Evolutionary conservation across 768 basidiomycete genomes (phyloP), one percentile per base, ranked within the genome.

Genomic region (Suillus lakei): DNA sequence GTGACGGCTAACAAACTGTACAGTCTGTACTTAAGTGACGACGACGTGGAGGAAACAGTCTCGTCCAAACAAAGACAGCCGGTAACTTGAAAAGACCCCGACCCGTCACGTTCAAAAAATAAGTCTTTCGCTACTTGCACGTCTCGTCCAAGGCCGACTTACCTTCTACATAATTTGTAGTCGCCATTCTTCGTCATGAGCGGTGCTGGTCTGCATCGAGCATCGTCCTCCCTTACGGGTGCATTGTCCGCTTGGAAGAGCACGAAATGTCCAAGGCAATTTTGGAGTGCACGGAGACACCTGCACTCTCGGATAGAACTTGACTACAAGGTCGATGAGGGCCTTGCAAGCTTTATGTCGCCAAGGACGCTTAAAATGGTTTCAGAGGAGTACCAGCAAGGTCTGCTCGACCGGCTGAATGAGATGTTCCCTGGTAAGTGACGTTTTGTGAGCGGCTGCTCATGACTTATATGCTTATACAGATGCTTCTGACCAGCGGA

Each of bases 341-440:
- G 95, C 23, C 80, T 96, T 38, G 91, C 91, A 53, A 80, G 88
- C 26, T 97, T 97, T 75, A 80, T 96, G 71, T 87, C 91, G 1
- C 88, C 92, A 26, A 70, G 74, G n/a, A 91, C 91, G 1, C 83
- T 96, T 64, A 86, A 85, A 67, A 84, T 85, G 65, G 81, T 95
- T 58, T 90, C 90, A 4, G 82, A 88, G 58, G 95, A 96, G 71
- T 98, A 92, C 78, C 95, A 96, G 74, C 84, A 92, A 66, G 95
- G 95, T 10, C 82, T 96, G 38, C 78, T 97, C 64, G 83, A 89
- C 62, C 84, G 92, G 59, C 76, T 98, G 56, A 94, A 92, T 69
- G 87, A 91, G 12, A 85, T 91, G 74, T 83, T 93, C 39, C 81
- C 83, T 75, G 88, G 95, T 95, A 72, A 65, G 85, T 74, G 46